Base-by-base conservation (phyloP, 2,329 filamentous ascomycete species). In the Sporothrix inflata region DNA sequence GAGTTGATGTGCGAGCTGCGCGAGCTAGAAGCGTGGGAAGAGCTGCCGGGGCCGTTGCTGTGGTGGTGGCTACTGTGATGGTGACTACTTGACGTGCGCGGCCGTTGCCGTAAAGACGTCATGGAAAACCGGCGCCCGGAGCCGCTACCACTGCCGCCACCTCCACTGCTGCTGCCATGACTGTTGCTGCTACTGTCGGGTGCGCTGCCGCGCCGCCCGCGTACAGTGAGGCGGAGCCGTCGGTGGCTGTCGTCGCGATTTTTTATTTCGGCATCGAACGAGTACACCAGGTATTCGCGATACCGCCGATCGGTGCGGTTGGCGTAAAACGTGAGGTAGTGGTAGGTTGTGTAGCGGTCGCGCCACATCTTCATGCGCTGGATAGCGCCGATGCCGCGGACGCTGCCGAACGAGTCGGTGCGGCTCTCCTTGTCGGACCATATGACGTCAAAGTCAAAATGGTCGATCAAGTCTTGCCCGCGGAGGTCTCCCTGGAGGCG, bases 321-420 rank as follows among this genome's bases (percentile, higher is more conserved):
- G 42, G 85, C 85, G 71, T 84, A 83, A 21, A 87, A 78, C 9
- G 83, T 84, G 42, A 87, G 73, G 34, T 82, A 85, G 76, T 87
- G 84, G 57, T 82, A 83, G 3, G 82, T 83, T 14, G 83, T 84
- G 71, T 85, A 83, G 63, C 82, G 80, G 74, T 87, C 85, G 70
- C 81, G 81, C 85, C 85, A 87, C 34, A 87, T 78, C 78, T 87
- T 87, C 74, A 87, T 80, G 69, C 85, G 79, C 77, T 87, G 85
- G 55, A 86, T 85, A 1, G 85, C 83, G 1, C 84, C 85, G 70
- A 87, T 81, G 24, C 85, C 85, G 71, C 83, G 82, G 14, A 87
- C 81, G 42, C 83, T 85, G 61, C 85, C 85, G 73, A 86, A 86
- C 19, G 77, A 78, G 77, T 87, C 85, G 3, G 84, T 86, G 51